phyloP scores from a whole-genome alignment of 1,284 basidiomycete genomes.

The Naganishia liquefaciens region DNA sequence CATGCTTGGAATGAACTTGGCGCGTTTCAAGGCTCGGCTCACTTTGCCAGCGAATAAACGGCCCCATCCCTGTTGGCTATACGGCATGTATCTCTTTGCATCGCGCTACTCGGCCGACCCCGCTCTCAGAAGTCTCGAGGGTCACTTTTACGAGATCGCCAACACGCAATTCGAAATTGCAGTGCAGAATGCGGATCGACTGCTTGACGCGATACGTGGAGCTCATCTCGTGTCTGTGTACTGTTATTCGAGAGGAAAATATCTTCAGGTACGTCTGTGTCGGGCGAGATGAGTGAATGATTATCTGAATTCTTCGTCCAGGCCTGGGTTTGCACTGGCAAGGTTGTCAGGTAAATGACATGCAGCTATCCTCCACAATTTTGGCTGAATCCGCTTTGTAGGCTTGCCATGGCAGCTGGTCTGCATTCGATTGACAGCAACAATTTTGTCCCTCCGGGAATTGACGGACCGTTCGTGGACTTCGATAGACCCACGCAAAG shows the following conservation, averaged over 20 bases:
- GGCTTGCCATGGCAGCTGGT: constrained; percentile 23
- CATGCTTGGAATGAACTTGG: constrained; percentile 24
- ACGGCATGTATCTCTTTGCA: constrained; percentile 37
- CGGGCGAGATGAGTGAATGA: constrained; percentile 29
- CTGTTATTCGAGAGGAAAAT: constrained; percentile 41
- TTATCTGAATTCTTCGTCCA: background rate
- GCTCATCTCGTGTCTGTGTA: constrained; percentile 40
- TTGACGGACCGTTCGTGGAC: background rate
- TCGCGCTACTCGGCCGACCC: constrained; percentile 40
- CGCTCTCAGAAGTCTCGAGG: constrained; percentile 39
- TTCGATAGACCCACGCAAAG: constrained; percentile 16
- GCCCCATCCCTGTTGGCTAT: constrained; percentile 32
- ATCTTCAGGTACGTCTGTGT: constrained; percentile 35
- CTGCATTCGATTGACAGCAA: constrained; percentile 26
- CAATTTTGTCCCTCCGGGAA: constrained; percentile 1
- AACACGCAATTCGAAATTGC: constrained; percentile 40
- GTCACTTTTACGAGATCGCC: constrained; percentile 42
- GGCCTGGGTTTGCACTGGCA: constrained; percentile 26
- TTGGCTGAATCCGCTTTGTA: background rate
- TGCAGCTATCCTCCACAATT: constrained; percentile 11
- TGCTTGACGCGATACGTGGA: constrained; percentile 42
- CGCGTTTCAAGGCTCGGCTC: constrained; percentile 33
- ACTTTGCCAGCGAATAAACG: constrained; percentile 21
- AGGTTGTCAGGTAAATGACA: constrained; percentile 19
- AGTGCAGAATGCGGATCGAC: constrained; percentile 38